Percentiles rank a stretch among this genome's conserved stretches.
phyloP scores from a whole-genome alignment of 495 filamentous ascomycete species.

The Staphylotrichum tortipilum region DNA sequence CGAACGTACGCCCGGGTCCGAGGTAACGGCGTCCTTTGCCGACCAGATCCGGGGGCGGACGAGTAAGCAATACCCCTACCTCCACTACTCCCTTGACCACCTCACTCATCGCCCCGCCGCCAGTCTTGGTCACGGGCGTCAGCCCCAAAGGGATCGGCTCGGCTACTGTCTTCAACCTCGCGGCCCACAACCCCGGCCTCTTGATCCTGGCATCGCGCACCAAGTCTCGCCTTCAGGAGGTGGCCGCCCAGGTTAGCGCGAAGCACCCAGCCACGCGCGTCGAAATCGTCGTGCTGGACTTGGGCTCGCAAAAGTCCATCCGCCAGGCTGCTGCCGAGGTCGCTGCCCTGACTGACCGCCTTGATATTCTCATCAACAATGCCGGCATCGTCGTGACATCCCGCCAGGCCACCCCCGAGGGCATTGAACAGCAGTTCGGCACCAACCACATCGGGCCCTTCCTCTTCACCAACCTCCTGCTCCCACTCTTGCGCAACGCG shows the following conservation, averaged over 20 bases:
- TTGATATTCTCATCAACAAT: conserved; percentile 53
- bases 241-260: conserved; percentile 31
- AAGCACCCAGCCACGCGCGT: conserved; percentile 29
- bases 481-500: conserved; percentile 36
- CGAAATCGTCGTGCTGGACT: conserved; percentile 35
- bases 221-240: conserved; percentile 39
- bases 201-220: conserved; percentile 51
- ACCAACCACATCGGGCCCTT: conserved; percentile 55
- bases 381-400: conserved; percentile 36
- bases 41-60: conserved; percentile 31
- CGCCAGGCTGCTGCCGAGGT: conserved; percentile 37
- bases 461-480: conserved; percentile 48
- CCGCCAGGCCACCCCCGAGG: conserved; percentile 28
- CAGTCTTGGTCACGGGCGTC: conserved; percentile 43
- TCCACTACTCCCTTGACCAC: no score
- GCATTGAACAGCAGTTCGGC: conserved; percentile 50
- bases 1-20: conserved; percentile 33
- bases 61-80: conserved; percentile 18
- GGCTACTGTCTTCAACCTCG: conserved; percentile 44
- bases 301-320: conserved; percentile 38
- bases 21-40: conserved; percentile 36
- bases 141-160: conserved; percentile 46
- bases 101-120: no score
- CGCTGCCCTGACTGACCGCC: conserved; percentile 25
- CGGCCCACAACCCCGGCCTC: conserved; percentile 41